Conservation (phyloP, 176 grass and related monocot species). For the Poa annua region DNA sequence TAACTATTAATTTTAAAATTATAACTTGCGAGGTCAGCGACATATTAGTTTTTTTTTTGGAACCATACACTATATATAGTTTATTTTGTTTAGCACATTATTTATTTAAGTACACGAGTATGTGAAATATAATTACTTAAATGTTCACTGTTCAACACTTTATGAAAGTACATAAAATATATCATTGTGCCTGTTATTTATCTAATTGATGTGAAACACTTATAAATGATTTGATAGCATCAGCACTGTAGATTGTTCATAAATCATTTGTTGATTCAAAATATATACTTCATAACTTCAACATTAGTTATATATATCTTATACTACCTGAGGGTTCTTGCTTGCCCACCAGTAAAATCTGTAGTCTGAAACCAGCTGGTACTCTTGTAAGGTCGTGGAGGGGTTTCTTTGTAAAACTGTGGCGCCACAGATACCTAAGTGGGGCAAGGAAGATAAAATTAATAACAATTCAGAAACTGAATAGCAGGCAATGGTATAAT, state of each 20-base stretch:
- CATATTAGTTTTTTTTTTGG: conserved; percentile 7
- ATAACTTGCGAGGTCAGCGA: neutral
- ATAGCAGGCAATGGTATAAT: neutral
- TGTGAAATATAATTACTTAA: neutral
- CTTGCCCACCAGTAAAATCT: conserved; percentile 27
- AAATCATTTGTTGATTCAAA: neutral
- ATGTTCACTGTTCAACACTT: neutral
- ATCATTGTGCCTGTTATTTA: neutral
- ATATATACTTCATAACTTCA: neutral
- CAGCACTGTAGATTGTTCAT: neutral
- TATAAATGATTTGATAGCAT: neutral
- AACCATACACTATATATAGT: conserved; percentile 1
- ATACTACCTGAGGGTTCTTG: neutral
- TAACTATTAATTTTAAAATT: neutral
- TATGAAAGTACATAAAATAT: neutral
- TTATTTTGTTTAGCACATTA: neutral
- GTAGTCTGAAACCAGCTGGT: neutral
- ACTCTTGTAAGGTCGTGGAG: conserved; percentile 29
- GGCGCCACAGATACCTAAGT: conserved; percentile 54
- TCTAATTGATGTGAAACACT: neutral
- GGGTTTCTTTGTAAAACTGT: conserved; percentile 56
- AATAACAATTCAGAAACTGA: neutral
- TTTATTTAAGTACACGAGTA: neutral
- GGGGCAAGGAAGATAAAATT: neutral
- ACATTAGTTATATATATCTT: neutral